These are phyloP conservation scores for Elymus sibiricus DNA, from an alignment of 176 grass and related monocot genomes.

Conservation along the genomic window DNA sequence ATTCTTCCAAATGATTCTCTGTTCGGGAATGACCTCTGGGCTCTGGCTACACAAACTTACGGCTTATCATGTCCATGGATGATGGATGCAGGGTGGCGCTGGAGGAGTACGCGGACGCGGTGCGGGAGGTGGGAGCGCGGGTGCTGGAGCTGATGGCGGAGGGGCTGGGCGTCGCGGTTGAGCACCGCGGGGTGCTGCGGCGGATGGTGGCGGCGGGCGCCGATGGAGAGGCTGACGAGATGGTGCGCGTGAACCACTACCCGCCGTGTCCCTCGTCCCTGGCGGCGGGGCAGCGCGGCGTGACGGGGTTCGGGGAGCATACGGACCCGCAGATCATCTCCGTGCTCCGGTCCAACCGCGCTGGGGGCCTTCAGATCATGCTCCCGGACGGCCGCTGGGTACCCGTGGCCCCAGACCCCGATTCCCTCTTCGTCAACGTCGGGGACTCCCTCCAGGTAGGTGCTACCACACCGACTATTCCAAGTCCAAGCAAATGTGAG, in stretches of 20 bases:
- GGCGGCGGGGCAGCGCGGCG: no score
- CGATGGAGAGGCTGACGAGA: conserved; percentile 41
- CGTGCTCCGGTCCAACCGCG: not conserved
- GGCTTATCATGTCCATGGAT: no score
- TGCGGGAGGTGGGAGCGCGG: conserved; percentile 39
- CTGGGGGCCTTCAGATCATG: conserved; percentile 67
- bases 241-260: conserved; percentile 84
- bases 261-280: conserved; percentile 24
- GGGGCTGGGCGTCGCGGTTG: conserved; percentile 35
- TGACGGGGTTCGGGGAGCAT: no score
- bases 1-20: no score
- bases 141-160: conserved; percentile 76
- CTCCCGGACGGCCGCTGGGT: conserved; percentile 67
- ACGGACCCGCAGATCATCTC: no score
- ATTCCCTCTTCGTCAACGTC: conserved; percentile 81
- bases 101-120: conserved; percentile 62
- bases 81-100: not conserved
- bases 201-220: conserved; percentile 36
- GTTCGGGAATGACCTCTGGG: no score
- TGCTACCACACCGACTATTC: not conserved
- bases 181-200: conserved; percentile 33
- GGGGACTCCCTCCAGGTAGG: conserved; percentile 73
- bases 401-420: conserved; percentile 53
- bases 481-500: no score
- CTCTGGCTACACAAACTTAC: no score